Percentiles rank a stretch among this genome's conserved stretches.
Evolutionary conservation across 371 early-diverging fungal species (phyloP).

Genomic region (Mucor circinelloides): DNA sequence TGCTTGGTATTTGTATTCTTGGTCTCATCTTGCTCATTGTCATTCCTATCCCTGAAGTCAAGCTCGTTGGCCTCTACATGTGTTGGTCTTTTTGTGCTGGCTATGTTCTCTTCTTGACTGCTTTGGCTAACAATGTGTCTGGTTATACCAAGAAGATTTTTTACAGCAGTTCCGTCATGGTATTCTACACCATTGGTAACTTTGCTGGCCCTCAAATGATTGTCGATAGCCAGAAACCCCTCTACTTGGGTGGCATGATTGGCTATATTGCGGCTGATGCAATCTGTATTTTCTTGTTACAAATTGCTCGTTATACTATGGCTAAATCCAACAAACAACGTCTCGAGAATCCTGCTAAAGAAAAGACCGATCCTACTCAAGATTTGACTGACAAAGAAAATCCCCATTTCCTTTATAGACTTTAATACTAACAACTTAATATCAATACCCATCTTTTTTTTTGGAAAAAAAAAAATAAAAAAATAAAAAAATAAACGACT

Average conservation of each 20-base stretch:
- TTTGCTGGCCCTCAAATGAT: constrained; percentile 41
- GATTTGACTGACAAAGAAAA: constrained; percentile 33
- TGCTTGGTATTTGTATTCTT: constrained; percentile 26
- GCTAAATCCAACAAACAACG: constrained; percentile 26
- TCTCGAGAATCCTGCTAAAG: background rate
- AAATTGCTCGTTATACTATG: constrained; percentile 21
- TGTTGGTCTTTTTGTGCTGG: constrained; percentile 33
- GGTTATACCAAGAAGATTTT: constrained; percentile 49
- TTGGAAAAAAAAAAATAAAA: too few species aligned
- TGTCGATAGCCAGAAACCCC: constrained; percentile 26
- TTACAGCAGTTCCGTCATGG: constrained; percentile 28
- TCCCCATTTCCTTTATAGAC: constrained; percentile 26
- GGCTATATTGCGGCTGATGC: constrained; percentile 29
- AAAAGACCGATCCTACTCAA: constrained; percentile 8
- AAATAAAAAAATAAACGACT: background rate
- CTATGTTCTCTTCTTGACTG: constrained; percentile 8
- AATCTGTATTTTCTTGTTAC: constrained; percentile 26
- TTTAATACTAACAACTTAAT: background rate
- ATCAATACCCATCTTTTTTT: background rate
- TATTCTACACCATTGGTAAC: constrained; percentile 35
- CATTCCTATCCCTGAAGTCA: constrained; percentile 38
- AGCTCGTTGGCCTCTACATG: constrained; percentile 37
- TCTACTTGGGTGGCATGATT: constrained; percentile 35
- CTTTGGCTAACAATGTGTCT: constrained; percentile 31
- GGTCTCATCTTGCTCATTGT: constrained; percentile 40